Percentiles rank a stretch among this genome's conserved stretches.
Evolutionary conservation across 2,329 filamentous ascomycete species (phyloP).

Genomic region (Nemania bipapillata): DNA sequence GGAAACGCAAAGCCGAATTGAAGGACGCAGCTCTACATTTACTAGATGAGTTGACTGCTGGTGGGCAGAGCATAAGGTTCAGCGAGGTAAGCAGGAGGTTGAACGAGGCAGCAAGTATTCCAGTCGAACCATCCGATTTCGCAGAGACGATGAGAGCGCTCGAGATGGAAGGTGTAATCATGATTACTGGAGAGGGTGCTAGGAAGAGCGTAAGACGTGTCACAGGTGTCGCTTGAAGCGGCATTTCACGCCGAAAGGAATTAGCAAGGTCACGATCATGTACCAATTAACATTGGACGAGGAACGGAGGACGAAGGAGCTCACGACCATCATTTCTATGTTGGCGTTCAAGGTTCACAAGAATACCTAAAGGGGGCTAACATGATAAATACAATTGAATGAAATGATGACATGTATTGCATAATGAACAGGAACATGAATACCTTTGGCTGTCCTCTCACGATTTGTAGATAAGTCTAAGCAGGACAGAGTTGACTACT

Average conservation of each 20-base stretch:
- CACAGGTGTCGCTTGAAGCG: conserved; percentile 59
- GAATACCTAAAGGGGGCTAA: background rate
- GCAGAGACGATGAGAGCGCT: conserved; percentile 80
- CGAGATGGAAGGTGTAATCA: conserved; percentile 85
- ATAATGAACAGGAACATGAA: conserved; percentile 8
- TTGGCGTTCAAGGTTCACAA: conserved; percentile 14
- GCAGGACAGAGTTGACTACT: background rate
- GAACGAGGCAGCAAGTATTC: conserved; percentile 74
- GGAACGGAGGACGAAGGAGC: too few species aligned
- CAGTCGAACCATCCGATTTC: conserved; percentile 83
- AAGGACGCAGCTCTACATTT: conserved; percentile 79
- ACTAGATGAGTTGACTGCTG: conserved; percentile 81
- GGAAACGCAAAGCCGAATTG: conserved; percentile 82
- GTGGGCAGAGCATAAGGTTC: conserved; percentile 76
- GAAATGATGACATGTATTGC: conserved; percentile 28
- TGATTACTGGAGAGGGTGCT: conserved; percentile 83
- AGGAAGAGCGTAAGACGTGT: conserved; percentile 84
- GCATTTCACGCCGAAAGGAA: background rate
- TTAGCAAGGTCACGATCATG: background rate
- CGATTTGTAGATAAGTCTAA: background rate
- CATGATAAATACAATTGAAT: conserved; percentile 24
- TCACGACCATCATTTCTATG: background rate
- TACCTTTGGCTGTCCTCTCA: background rate
- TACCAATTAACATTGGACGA: background rate
- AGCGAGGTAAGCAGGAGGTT: conserved; percentile 80